Conservation (phyloP, 768 basidiomycete genomes). For the Chalciporus pseudorubinellus region DNA sequence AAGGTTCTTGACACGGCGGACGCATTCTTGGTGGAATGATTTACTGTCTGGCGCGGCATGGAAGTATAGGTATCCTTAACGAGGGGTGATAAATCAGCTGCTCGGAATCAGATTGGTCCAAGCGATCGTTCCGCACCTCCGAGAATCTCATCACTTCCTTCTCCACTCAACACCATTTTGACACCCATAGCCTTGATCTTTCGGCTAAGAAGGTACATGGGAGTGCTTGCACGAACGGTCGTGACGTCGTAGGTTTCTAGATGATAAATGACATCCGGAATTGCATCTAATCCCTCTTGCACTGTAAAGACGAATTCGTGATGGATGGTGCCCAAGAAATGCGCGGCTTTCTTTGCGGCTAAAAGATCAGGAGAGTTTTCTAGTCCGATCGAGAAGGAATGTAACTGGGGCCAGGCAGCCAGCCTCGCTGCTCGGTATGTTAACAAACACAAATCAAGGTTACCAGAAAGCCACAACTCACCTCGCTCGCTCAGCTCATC, state of each 20-base stretch:
- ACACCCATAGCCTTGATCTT: slow-evolving; percentile 99
- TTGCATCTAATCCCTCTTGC: slow-evolving; percentile 95
- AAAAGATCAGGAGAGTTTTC: slow-evolving; percentile 93
- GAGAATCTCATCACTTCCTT: slow-evolving; percentile 96
- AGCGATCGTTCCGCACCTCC: slow-evolving; percentile 59
- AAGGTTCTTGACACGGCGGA: slow-evolving; percentile 93
- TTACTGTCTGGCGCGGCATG: slow-evolving; percentile 89
- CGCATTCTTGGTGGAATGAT: slow-evolving; percentile 93
- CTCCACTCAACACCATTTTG: slow-evolving; percentile 98
- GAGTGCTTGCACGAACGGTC: slow-evolving; percentile 94
- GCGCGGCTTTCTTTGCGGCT: slow-evolving; percentile 91
- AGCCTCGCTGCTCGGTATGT: slow-evolving; percentile 52
- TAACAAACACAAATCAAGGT: neutral
- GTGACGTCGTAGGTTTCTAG: slow-evolving; percentile 99
- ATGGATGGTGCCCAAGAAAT: slow-evolving; percentile 90
- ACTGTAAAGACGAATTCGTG: slow-evolving; percentile 99
- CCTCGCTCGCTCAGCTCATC: slow-evolving; percentile 53
- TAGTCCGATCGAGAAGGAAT: slow-evolving; percentile 96
- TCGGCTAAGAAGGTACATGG: slow-evolving; percentile 96
- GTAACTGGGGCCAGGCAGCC: slow-evolving; percentile 90
- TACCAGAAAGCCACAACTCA: slow-evolving; percentile 25
- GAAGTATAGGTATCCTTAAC: slow-evolving; percentile 96
- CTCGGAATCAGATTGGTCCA: neutral
- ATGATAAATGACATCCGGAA: slow-evolving; percentile 97
- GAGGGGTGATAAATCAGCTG: slow-evolving; percentile 8